Conservation (phyloP, 108 stramenopile species). For the Stephanodiscus triporus region DNA sequence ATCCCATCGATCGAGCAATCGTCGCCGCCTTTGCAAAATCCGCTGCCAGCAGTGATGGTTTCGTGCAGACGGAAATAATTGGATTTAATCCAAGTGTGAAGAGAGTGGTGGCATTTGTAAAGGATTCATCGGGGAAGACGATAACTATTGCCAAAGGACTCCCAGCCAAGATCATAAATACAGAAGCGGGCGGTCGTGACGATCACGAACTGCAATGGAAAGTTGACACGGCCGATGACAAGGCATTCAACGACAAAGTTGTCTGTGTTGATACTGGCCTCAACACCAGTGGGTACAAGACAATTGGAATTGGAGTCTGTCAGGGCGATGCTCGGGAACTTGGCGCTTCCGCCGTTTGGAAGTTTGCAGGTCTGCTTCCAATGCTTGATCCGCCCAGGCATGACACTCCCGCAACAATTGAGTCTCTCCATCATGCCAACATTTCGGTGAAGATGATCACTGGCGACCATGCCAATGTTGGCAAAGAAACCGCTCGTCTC, state of each 20-base stretch:
- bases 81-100: slow-evolving; percentile 71
- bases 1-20: slow-evolving; percentile 85
- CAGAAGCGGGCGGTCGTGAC: slow-evolving; percentile 64
- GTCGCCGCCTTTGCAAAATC: slow-evolving; percentile 48
- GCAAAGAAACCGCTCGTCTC: slow-evolving; percentile 61
- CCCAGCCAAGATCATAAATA: slow-evolving; percentile 75
- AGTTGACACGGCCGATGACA: slow-evolving; percentile 46
- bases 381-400: slow-evolving; percentile 86
- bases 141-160: slow-evolving; percentile 78
- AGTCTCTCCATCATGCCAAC: slow-evolving; percentile 67
- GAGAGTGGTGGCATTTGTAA: slow-evolving; percentile 66
- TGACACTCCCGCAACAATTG: slow-evolving; percentile 77
- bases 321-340: slow-evolving; percentile 57
- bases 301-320: slow-evolving; percentile 65
- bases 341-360: slow-evolving; percentile 51
- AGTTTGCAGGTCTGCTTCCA: slow-evolving; percentile 81
- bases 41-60: slow-evolving; percentile 19
- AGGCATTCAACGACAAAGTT: slow-evolving; percentile 17
- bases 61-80: slow-evolving; percentile 57
- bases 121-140: slow-evolving; percentile 24
- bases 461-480: slow-evolving; percentile 79
- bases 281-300: slow-evolving; percentile 71
- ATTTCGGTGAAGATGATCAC: slow-evolving; percentile 90
- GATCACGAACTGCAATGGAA: slow-evolving; percentile 76
- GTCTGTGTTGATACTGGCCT: slow-evolving; percentile 32